Evolutionary conservation across 805 yeast species (phyloP).

Genomic region (Saccharomycopsis fibuligera): DNA sequence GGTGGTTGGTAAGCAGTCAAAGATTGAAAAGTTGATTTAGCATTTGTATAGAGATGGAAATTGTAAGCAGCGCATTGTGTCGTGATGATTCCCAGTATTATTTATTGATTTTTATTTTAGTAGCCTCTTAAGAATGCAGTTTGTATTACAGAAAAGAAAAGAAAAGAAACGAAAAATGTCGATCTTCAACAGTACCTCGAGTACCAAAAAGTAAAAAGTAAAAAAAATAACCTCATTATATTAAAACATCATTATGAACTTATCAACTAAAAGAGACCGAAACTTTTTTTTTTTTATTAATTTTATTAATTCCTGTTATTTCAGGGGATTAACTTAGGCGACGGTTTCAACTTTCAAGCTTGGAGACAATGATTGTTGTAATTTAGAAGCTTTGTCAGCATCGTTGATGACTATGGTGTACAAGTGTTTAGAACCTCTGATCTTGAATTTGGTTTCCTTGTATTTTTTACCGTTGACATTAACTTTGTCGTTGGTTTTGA

Average conservation of each 20-base stretch:
- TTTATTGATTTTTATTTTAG: too few relatives aligned
- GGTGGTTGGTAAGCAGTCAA: background rate
- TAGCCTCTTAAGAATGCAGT: too few relatives aligned
- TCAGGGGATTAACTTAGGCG: too few relatives aligned
- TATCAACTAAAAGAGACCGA: background rate
- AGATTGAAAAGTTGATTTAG: slow-evolving; percentile 8
- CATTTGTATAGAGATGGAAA: too few relatives aligned
- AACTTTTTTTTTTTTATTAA: background rate
- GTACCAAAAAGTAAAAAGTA: background rate
- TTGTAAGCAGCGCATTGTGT: too few relatives aligned
- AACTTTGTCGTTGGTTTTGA: slow-evolving; percentile 85
- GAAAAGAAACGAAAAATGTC: too few relatives aligned
- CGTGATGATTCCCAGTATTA: too few relatives aligned
- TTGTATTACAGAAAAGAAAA: too few relatives aligned
- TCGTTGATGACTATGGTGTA: slow-evolving; percentile 96
- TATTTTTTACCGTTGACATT: slow-evolving; percentile 75
- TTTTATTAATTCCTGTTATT: too few relatives aligned
- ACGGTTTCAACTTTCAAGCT: slow-evolving; percentile 53
- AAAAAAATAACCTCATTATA: background rate
- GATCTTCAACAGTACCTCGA: too few relatives aligned
- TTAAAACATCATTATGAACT: slow-evolving; percentile 1
- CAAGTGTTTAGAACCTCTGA: slow-evolving; percentile 90
- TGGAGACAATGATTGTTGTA: slow-evolving; percentile 97
- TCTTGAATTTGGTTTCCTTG: slow-evolving; percentile 98
- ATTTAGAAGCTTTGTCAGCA: slow-evolving; percentile 94